Base-by-base conservation (phyloP, 1,284 basidiomycete genomes). In the Fistulinella cinereoalba region DNA sequence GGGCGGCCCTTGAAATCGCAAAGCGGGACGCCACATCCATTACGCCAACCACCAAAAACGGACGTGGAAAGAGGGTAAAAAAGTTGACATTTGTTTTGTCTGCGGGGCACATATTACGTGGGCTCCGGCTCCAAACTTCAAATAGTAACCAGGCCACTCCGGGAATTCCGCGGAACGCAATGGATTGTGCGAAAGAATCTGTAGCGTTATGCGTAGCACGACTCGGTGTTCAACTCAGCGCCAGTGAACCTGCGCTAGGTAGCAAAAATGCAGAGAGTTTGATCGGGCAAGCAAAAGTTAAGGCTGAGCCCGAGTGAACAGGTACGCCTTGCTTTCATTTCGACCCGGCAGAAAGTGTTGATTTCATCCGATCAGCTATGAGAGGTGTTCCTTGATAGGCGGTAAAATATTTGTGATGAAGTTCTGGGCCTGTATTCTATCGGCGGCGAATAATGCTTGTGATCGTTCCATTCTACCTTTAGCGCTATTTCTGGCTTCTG, bases 71-170 rank as follows among this genome's bases (percentile, higher is more conserved):
- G 44, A 64, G 49, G 46, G 40, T 15, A 44, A 68, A 60, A 16
- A 68, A 64, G 45, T 15, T 66, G 10, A 49, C 57, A 4, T 54
- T 59, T n/a, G 40, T 68, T 43, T 55, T 72, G 39, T 69, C 71
- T 1, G 71, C 70, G 5, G 56, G 63, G 23, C 71, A 72, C 44
- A 47, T 72, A 37, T 47, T 68, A 33, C 62, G 67, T 16, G 71
- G 72, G 10, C 51, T 72, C 25, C 52, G 43, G 24, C 47, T 51
- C 7, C 53, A 47, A 38, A 3, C 46, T 19, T 34, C 47, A 32
- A 47, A 43, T 36, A 27, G 23, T 33, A 18, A 37, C 24, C 54
- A 40, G n/a, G 12, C 3, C 23, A 21, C 22, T 16, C 23, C 49
- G 12, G 36, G 29, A 28, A 23, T 4, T 13, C 22, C 42, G 6